Percentiles rank a stretch among this genome's conserved stretches.
These are phyloP conservation scores for Closterium sp. DNA, from an alignment of 139 green algal species.

Conservation along the genomic window DNA sequence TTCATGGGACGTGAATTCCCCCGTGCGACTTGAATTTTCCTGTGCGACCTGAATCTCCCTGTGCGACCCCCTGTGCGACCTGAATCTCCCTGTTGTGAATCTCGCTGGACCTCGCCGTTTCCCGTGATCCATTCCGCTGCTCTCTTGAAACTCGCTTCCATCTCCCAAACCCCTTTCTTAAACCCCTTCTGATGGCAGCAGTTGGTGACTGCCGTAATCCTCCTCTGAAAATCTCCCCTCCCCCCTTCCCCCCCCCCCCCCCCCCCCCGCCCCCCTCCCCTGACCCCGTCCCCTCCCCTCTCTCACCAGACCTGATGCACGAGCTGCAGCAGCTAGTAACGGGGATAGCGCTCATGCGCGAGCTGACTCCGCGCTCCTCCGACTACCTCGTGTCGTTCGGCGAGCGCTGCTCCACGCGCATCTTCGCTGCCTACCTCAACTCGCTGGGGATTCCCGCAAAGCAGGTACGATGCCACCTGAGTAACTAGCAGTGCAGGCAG, in stretches of 20 bases:
- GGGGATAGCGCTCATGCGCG: conserved; percentile 66
- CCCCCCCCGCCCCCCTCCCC: neutral
- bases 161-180: too few relatives aligned
- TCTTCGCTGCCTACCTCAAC: conserved; percentile 85
- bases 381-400: conserved; percentile 96
- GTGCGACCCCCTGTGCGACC: too few relatives aligned
- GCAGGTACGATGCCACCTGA: conserved; percentile 1
- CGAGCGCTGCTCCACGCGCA: conserved; percentile 90
- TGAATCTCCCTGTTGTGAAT: too few relatives aligned
- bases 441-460: conserved; percentile 18
- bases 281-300: neutral
- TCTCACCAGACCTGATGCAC: conserved; percentile 50
- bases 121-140: too few relatives aligned
- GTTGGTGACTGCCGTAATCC: too few relatives aligned
- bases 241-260: neutral
- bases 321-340: conserved; percentile 57
- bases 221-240: neutral
- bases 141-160: too few relatives aligned
- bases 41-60: too few relatives aligned
- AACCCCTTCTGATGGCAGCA: too few relatives aligned
- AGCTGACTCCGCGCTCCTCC: conserved; percentile 82
- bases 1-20: neutral
- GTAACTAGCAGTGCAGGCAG: too few relatives aligned
- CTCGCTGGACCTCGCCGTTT: too few relatives aligned
- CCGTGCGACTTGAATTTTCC: neutral